Conservation (phyloP, 257 asterid genomes). For the Ajuga chamaepitys region DNA sequence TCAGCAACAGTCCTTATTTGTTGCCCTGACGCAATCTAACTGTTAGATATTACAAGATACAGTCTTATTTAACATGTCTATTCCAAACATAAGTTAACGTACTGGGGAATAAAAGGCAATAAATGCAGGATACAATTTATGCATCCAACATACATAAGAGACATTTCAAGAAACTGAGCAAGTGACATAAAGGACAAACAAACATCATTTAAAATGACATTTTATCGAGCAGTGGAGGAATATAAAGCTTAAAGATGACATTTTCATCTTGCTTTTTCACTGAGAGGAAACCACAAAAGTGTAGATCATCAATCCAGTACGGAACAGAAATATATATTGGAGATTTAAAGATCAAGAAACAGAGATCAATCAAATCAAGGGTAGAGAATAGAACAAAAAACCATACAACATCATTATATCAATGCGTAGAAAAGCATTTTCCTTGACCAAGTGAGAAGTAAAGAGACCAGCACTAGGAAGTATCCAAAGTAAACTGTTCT, state of each 20-base stretch:
- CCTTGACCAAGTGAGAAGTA: background rate
- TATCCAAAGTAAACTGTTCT: background rate
- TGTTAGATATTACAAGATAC: constrained; percentile 16
- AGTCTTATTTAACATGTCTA: background rate
- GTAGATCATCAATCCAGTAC: background rate
- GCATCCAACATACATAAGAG: background rate
- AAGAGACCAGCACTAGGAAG: background rate
- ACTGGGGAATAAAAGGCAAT: constrained; percentile 1
- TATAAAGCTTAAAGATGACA: no score
- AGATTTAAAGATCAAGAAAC: background rate
- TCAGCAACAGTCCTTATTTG: constrained; percentile 65
- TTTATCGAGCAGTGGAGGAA: no score
- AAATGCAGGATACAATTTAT: background rate
- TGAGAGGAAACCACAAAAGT: background rate
- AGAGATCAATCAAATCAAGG: background rate
- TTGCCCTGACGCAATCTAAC: constrained; percentile 63
- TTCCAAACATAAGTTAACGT: background rate
- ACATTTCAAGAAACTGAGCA: constrained; percentile 4
- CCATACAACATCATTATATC: no score
- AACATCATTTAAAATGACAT: constrained; percentile 1
- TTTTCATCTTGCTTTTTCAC: no score
- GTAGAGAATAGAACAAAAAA: no score
- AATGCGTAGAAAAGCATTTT: no score
- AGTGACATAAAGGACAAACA: background rate
- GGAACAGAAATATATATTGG: background rate